These are phyloP conservation scores for Coemansia pectinata DNA, from an alignment of 192 early-diverging fungal genomes.

Conservation along the genomic window DNA sequence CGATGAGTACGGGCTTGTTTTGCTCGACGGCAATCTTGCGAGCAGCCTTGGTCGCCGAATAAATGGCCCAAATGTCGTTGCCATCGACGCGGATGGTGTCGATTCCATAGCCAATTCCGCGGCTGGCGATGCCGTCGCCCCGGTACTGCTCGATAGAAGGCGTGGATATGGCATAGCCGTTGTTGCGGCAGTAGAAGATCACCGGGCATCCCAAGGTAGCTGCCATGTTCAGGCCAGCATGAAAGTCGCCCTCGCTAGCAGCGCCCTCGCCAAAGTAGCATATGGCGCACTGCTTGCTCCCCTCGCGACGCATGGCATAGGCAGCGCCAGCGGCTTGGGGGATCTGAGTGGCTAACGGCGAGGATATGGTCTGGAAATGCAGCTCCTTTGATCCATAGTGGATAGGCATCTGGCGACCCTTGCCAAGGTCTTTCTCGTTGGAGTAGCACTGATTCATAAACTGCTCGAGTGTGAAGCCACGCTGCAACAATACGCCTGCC, in stretches of 20 bases:
- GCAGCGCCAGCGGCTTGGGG: conserved; percentile 97
- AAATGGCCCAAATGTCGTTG: conserved; percentile 98
- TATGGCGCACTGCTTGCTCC: conserved; percentile 76
- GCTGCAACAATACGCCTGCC: conserved; percentile 89
- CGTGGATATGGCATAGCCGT: conserved; percentile 98
- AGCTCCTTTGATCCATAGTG: conserved; percentile 87
- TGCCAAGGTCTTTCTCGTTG: conserved; percentile 83
- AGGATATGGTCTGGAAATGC: conserved; percentile 96
- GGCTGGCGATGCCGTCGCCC: conserved; percentile 94
- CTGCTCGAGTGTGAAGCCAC: conserved; percentile 91
- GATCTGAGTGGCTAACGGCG: conserved; percentile 93
- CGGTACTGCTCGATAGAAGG: conserved; percentile 94
- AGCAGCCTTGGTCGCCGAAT: conserved; percentile 85
- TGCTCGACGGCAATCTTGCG: conserved; percentile 79
- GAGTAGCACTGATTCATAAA: conserved; percentile 98
- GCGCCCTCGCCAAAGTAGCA: conserved; percentile 99
- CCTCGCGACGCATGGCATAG: conserved; percentile 86
- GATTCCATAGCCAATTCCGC: conserved; percentile 97
- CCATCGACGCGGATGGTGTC: conserved; percentile 97
- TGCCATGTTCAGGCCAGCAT: conserved; percentile 97
- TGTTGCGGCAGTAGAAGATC: conserved; percentile 98
- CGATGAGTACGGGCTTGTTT: conserved; percentile 88
- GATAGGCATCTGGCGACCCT: conserved; percentile 98
- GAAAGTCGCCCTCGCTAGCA: conserved; percentile 97
- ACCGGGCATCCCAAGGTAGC: conserved; percentile 88